Evolutionary conservation across 1,284 basidiomycete genomes (phyloP), one percentile per base, ranked within the genome.

Genomic region (Ganoderma boninense): DNA sequence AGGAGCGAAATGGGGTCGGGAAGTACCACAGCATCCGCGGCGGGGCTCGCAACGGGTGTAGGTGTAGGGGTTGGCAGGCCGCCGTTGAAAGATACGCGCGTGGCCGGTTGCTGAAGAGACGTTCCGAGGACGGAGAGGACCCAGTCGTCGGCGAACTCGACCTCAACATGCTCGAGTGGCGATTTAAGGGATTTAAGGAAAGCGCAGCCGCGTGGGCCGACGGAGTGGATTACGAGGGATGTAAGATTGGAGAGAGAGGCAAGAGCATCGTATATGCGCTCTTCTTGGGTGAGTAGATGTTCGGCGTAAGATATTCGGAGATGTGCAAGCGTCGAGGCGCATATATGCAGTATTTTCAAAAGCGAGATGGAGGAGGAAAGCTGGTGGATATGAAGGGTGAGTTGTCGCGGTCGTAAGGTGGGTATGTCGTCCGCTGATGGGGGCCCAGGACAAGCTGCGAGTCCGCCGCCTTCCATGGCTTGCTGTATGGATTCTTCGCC

Each of bases 1-100:
- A 73, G 67, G 20, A 73, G 69, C 13, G 69, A 56, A 23, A 73
- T 42, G 1, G 72, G 72, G 44, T 73, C 72, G 2, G 72, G 72
- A 4, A 71, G 72, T 1, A 57, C 4, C 6, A 67, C 62, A 40
- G 68, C 65, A 35, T 68, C 16, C 16, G 65, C 40, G 63, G 64
- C 35, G 5, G 43, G 14, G 29, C 44, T 32, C 1, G 32, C 1
- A n/a, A 38, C 29, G 10, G 59, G 57, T 11, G 57, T 38, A 6
- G 32, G n/a, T 3, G 57, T 59, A 0, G 57, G 57, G 13, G 32
- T 35, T 4, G 16, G 57, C 11, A 59, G 57, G 32, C 35, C 49
- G 23, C 2, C 46, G 11, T 23, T 26, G 23, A 20, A 59, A 20
- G 57, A 4, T 35, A 40, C 14, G 38, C 14, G 38, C 13, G 35